phyloP scores from a whole-genome alignment of 495 filamentous ascomycete species.

The Copromyces sp. region DNA sequence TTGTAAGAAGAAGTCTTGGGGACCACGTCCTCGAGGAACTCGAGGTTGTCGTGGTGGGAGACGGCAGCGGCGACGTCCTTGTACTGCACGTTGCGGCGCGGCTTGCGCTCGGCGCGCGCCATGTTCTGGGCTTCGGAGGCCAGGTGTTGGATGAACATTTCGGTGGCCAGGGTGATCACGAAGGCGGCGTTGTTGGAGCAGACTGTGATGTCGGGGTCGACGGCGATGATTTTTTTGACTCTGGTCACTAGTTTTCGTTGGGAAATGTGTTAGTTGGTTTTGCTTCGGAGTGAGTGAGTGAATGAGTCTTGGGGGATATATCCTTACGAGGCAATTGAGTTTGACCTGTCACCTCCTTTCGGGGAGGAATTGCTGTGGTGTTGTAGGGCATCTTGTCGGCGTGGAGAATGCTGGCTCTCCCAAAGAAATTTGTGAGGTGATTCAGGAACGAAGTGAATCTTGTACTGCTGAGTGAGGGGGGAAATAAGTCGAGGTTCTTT shows the following conservation, averaged over 20 bases:
- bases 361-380: conserved; percentile 64
- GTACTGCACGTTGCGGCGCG: conserved; percentile 90
- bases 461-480: background rate
- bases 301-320: background rate
- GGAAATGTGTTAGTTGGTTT: too few relatives aligned
- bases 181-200: conserved; percentile 95
- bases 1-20: conserved; percentile 76
- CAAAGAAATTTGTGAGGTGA: background rate
- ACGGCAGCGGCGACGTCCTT: conserved; percentile 91
- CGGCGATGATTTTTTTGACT: conserved; percentile 84
- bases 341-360: conserved; percentile 76
- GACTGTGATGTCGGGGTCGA: conserved; percentile 73
- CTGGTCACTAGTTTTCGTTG: conserved; percentile 49
- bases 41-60: conserved; percentile 80
- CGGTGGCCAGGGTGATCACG: conserved; percentile 86
- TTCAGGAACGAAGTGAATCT: background rate
- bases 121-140: conserved; percentile 77
- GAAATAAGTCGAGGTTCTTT: background rate
- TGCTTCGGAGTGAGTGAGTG: background rate
- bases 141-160: conserved; percentile 93
- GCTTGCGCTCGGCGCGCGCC: conserved; percentile 82
- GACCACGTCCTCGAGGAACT: conserved; percentile 87
- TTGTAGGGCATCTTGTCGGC: conserved; percentile 70
- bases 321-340: conserved; percentile 74
- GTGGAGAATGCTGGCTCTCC: background rate